Evolutionary conservation across 2,329 filamentous ascomycete species (phyloP).

Genomic region (Verruconis gallopava): DNA sequence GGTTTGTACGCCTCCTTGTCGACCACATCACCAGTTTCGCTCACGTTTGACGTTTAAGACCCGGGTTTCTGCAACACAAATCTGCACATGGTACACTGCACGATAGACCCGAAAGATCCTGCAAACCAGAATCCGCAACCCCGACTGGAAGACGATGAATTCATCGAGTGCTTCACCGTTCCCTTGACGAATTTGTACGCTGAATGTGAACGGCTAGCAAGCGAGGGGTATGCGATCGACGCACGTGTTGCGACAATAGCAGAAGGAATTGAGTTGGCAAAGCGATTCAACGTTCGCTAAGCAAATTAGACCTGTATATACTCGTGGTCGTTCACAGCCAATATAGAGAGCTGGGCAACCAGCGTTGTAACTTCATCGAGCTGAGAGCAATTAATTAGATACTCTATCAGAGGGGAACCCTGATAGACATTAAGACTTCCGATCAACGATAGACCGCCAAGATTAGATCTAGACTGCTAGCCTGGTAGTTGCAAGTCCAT

Average conservation of each 20-base stretch:
- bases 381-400: too few species aligned
- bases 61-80: constrained; percentile 30
- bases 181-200: constrained; percentile 51
- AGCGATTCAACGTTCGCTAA: constrained; percentile 27
- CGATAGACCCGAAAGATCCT: constrained; percentile 53
- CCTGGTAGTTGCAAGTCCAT: too few species aligned
- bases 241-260: constrained; percentile 65
- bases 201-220: constrained; percentile 53
- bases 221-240: constrained; percentile 64
- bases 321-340: too few species aligned
- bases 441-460: too few species aligned
- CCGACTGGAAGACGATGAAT: constrained; percentile 65
- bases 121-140: constrained; percentile 59
- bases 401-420: too few species aligned
- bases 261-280: constrained; percentile 64
- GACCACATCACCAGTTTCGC: neutral
- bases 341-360: too few species aligned
- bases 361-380: too few species aligned
- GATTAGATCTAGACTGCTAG: too few species aligned
- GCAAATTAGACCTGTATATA: too few species aligned
- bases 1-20: too few species aligned
- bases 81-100: constrained; percentile 55
- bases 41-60: too few species aligned
- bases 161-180: constrained; percentile 66
- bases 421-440: too few species aligned